Evolutionary conservation across 2,329 filamentous ascomycete genomes (phyloP), one percentile per base, ranked within the genome.

Genomic region (Fusarium tjaetaba): DNA sequence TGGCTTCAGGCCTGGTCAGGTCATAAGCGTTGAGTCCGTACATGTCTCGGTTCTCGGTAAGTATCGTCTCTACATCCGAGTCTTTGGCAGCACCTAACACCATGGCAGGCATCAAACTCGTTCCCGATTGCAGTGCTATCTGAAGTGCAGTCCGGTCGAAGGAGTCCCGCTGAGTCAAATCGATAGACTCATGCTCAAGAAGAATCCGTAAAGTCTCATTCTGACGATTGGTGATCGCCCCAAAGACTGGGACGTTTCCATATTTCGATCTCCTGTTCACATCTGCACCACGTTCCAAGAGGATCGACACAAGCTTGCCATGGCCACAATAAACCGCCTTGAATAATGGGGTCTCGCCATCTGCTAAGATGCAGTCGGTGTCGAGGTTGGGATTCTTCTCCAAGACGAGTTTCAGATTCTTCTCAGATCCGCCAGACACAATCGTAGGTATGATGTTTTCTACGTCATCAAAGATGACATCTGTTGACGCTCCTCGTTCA

Each of bases 231-330:
- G 30, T 24, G 45, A 75, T 74, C 4, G 73, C 73, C 42, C 45
- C 63, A 10, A 58, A 59, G 15, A 74, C 49, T 10, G 72, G 70
- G 22, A 68, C 61, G 8, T 61, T 52, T 15, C 65, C 65, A 41
- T 63, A 51, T 11, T 49, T 45, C 22, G 57, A 68, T 18, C 46
- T 59, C 11, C 59, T 66, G 32, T 75, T 75, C 4, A 65, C 58
- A 30, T 75, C 58, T 49, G 65, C 68, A 15, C 72, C 74, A 5
- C 61, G 60, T 4, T 72, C 63, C 34, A 75, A 53, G 15, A 76
- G 53, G 6, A 66, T 63, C 7, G 28, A 39, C 14, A 64, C 59
- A 16, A 74, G 51, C n/a, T 65, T 48, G n/a, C 30, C 34, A 15
- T 45, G 18, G 5, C 71, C 62, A 15, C 24, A 55, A 43, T 36